These are phyloP conservation scores for Calamus simplicifolius DNA, from an alignment of 176 grass and related monocot species.

Conservation along the genomic window DNA sequence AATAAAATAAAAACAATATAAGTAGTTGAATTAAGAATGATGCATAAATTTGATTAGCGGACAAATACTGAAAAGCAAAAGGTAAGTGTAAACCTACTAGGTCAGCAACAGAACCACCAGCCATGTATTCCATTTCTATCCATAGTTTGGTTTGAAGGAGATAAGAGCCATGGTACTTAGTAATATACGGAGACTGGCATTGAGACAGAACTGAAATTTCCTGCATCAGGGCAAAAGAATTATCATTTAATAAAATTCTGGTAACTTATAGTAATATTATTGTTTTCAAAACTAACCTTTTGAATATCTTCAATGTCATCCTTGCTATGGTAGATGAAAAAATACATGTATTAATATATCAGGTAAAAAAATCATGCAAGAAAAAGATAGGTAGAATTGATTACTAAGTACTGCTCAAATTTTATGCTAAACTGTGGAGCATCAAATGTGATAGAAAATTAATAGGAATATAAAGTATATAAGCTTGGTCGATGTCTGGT, in stretches of 20 bases:
- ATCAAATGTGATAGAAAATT: too few species aligned
- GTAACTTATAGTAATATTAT: too few species aligned
- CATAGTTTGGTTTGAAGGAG: constrained; percentile 97
- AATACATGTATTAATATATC: constrained; percentile 13
- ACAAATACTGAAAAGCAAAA: neutral
- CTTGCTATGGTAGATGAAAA: constrained; percentile 48
- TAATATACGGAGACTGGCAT: constrained; percentile 97
- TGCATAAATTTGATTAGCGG: neutral
- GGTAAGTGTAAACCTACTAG: constrained; percentile 55
- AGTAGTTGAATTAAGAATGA: neutral
- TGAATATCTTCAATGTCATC: constrained; percentile 99
- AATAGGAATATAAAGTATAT: too few species aligned
- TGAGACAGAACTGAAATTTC: constrained; percentile 98
- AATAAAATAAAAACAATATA: neutral
- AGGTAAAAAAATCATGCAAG: constrained; percentile 2
- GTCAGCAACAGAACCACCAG: constrained; percentile 98
- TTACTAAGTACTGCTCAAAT: neutral
- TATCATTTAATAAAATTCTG: too few species aligned
- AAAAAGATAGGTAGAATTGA: neutral
- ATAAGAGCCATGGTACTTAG: constrained; percentile 96
- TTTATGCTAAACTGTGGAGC: neutral
- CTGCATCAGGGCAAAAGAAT: constrained; percentile 31
- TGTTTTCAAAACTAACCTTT: constrained; percentile 54
- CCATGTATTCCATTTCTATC: constrained; percentile 99
- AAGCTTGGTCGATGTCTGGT: too few species aligned